Percentiles rank a stretch among this genome's conserved stretches.
Evolutionary conservation across 257 asterid species (phyloP).

Genomic region (Nicotiana tomentosiformis): DNA sequence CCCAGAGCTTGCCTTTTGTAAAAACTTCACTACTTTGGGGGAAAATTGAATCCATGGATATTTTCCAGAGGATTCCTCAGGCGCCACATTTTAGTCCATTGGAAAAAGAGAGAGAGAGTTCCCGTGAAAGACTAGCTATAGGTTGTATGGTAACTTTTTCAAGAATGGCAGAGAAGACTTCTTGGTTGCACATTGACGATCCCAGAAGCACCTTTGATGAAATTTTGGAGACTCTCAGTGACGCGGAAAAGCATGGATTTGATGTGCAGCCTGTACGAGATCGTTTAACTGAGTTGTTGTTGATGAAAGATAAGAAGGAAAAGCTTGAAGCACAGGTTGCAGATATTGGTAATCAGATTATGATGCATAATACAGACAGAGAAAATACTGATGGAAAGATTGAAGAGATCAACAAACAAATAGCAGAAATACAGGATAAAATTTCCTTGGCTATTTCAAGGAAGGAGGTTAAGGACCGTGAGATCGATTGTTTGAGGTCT

Average conservation of each 20-base stretch:
- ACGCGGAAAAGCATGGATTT: conserved; percentile 70
- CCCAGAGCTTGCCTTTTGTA: conserved; percentile 51
- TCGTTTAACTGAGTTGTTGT: conserved; percentile 26
- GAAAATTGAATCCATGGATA: conserved; percentile 63
- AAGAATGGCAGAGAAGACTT: conserved; percentile 44
- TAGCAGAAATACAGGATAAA: conserved; percentile 39
- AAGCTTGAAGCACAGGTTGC: conserved; percentile 22
- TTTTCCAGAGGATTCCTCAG: conserved; percentile 60
- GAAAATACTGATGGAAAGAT: conserved; percentile 33
- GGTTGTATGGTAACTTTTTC: conserved; percentile 67
- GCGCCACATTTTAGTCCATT: conserved; percentile 73
- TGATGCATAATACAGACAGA: conserved; percentile 18
- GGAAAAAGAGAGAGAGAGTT: conserved; percentile 38
- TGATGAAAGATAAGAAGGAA: conserved; percentile 30
- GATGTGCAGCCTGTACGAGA: conserved; percentile 31
- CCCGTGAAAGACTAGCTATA: conserved; percentile 75
- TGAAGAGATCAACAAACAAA: conserved; percentile 33
- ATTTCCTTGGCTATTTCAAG: conserved; percentile 19
- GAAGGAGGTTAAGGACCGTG: conserved; percentile 31
- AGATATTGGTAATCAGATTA: conserved; percentile 24
- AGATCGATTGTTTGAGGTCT: conserved; percentile 29
- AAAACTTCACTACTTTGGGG: conserved; percentile 58
- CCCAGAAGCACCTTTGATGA: conserved; percentile 41
- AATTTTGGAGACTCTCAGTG: conserved; percentile 41
- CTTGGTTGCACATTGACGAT: conserved; percentile 35